These are phyloP conservation scores for Aspergillus neoniger DNA, from an alignment of 2,329 filamentous ascomycete genomes.

Conservation along the genomic window DNA sequence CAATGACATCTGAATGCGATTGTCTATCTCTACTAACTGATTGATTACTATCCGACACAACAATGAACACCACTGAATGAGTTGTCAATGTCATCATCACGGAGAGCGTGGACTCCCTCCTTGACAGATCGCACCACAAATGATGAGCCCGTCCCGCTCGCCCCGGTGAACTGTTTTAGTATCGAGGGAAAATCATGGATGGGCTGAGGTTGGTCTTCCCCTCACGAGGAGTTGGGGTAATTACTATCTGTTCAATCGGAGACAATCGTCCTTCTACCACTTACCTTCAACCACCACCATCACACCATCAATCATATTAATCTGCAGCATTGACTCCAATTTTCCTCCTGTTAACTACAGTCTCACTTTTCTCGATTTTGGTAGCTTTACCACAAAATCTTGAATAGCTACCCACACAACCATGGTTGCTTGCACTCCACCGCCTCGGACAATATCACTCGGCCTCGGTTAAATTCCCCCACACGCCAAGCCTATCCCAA, in stretches of 20 bases:
- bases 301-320: too few relatives aligned
- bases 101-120: not conserved
- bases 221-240: conserved; percentile 37
- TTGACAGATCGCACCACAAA: conserved; percentile 7
- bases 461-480: conserved; percentile 25
- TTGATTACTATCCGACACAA: not conserved
- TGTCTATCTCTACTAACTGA: not conserved
- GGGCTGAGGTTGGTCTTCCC: conserved; percentile 27
- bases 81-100: conserved; percentile 5
- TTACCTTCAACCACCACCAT: not conserved
- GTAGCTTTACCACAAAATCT: not conserved
- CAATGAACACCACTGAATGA: not conserved
- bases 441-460: not conserved
- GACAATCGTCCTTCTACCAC: not conserved
- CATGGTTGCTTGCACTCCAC: not conserved
- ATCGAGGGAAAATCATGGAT: conserved; percentile 8
- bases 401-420: not conserved
- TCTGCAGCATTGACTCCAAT: not conserved
- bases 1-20: too few relatives aligned
- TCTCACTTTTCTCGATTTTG: too few relatives aligned
- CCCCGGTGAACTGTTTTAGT: conserved; percentile 25
- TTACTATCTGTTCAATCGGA: too few relatives aligned
- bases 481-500: conserved; percentile 15
- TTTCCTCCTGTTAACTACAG: too few relatives aligned
- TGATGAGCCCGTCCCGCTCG: conserved; percentile 7